These are phyloP conservation scores for Suillus occidentalis DNA, from an alignment of 768 basidiomycete genomes.

Conservation along the genomic window DNA sequence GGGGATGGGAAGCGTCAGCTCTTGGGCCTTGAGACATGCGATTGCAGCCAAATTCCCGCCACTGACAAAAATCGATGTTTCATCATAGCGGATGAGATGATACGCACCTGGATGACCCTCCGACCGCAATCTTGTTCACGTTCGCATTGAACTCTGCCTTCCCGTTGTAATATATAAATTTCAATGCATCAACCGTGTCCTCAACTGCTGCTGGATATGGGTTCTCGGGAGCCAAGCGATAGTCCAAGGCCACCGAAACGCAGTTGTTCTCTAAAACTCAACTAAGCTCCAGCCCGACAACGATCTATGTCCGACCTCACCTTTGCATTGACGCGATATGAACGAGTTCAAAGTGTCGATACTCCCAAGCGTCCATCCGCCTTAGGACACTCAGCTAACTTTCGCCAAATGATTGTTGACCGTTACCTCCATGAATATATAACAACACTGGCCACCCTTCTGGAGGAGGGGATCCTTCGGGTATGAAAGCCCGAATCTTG, in stretches of 20 bases:
- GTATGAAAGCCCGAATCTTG: slow-evolving; percentile 63
- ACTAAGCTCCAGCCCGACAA: background rate
- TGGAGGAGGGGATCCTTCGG: slow-evolving; percentile 46
- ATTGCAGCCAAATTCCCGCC: slow-evolving; percentile 73
- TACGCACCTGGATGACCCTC: slow-evolving; percentile 65
- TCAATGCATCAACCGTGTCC: slow-evolving; percentile 65
- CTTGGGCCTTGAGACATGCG: slow-evolving; percentile 60
- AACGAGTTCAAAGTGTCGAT: slow-evolving; percentile 63
- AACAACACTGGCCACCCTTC: slow-evolving; percentile 71
- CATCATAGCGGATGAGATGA: background rate
- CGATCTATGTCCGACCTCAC: slow-evolving; percentile 7
- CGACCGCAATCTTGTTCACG: slow-evolving; percentile 57
- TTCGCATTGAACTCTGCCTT: slow-evolving; percentile 47
- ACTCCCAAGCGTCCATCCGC: slow-evolving; percentile 74
- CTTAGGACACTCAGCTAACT: slow-evolving; percentile 31
- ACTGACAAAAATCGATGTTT: slow-evolving; percentile 32
- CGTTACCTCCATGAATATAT: slow-evolving; percentile 69
- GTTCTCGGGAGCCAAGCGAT: slow-evolving; percentile 70
- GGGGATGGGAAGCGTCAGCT: slow-evolving; percentile 48
- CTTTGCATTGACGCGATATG: slow-evolving; percentile 31
- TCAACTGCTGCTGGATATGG: slow-evolving; percentile 72
- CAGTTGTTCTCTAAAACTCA: slow-evolving; percentile 50
- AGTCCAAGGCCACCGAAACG: slow-evolving; percentile 67
- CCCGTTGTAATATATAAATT: slow-evolving; percentile 58
- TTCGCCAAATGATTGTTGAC: background rate